These are phyloP conservation scores for Thielaviopsis musarum DNA, from an alignment of 2,329 filamentous ascomycete species.

Conservation along the genomic window DNA sequence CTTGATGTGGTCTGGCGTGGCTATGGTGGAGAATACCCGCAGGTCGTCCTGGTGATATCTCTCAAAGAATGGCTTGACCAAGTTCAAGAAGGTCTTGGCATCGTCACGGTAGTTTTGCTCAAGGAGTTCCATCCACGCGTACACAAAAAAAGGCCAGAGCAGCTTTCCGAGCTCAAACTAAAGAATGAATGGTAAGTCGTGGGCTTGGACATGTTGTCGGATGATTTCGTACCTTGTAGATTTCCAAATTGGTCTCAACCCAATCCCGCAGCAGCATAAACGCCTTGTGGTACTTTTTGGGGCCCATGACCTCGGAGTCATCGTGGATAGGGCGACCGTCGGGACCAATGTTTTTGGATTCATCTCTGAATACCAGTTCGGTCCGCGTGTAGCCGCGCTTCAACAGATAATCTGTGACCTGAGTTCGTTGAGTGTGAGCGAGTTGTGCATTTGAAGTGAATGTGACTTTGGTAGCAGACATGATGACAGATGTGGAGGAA, in stretches of 20 bases:
- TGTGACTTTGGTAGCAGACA: neutral
- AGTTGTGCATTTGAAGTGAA: neutral
- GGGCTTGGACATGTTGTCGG: neutral
- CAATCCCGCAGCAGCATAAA: conserved; percentile 62
- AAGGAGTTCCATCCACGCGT: conserved; percentile 73
- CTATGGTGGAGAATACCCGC: conserved; percentile 54
- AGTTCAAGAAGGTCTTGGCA: conserved; percentile 54
- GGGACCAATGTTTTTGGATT: conserved; percentile 68
- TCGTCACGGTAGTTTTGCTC: conserved; percentile 55
- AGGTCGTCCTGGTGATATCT: conserved; percentile 67
- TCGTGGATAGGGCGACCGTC: conserved; percentile 58
- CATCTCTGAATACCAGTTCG: conserved; percentile 80
- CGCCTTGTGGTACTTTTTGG: conserved; percentile 62
- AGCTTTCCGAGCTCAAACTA: conserved; percentile 76
- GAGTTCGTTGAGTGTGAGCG: neutral
- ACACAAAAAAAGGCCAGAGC: conserved; percentile 86
- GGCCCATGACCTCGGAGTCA: conserved; percentile 44
- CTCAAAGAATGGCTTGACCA: conserved; percentile 53
- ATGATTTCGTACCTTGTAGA: conserved; percentile 58
- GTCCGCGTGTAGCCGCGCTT: conserved; percentile 92
- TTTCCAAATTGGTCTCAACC: conserved; percentile 80
- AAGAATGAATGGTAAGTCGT: conserved; percentile 7
- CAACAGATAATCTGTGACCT: conserved; percentile 82
- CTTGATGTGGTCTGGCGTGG: conserved; percentile 58
- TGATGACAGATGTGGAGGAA: neutral